Base-by-base conservation (phyloP, 768 basidiomycete genomes). In the Amylocystis lapponica region DNA sequence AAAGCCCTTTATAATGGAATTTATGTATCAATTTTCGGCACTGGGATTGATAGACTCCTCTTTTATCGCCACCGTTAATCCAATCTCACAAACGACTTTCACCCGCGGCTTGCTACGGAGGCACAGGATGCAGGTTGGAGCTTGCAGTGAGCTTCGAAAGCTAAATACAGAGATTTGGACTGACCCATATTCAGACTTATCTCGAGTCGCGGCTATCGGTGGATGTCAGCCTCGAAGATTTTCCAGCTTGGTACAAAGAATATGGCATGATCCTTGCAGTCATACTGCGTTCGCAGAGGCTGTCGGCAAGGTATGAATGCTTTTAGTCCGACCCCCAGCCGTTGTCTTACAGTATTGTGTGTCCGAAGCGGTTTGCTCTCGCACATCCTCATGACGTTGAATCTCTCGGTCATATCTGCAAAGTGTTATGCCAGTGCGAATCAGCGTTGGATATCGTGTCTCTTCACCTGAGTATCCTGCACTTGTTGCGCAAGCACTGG, bases 351-450 rank as follows among this genome's bases (percentile, higher is more conserved):
- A n/a, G n/a, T n/a, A n/a, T n/a, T n/a, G n/a, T n/a, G n/a, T n/a
- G n/a, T n/a, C n/a, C n/a, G n/a, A n/a, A n/a, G n/a, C n/a, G n/a
- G n/a, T n/a, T n/a, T n/a, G 60, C 66, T 7, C 68, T 77, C 19
- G 67, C 75, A 8, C 65, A 65, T 22, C 63, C 72, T 16, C 64
- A 75, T 27, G 85, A 91, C 46, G 70, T 85, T 4, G 86, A 89
- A 57, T 62, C 76, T 13, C 65, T 90, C 31, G 78, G 86, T 39
- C 75, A 78, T 51, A 63, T 86, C n/a, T 86, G 82, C 59, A 80
- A 76, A 57, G 58, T 80, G 17, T 69, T 91, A 9, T 80, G 76
- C 49, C 65, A 69, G 12, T 70, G 78, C 41, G 78, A 81, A 47
- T 59, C 62, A 19, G 74, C 76, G 0, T 61, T 91, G 16, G 86